Percentiles rank a stretch among this genome's conserved stretches.
Conservation (phyloP, 1,284 basidiomycete genomes). For the Pseudozyma pruni region DNA sequence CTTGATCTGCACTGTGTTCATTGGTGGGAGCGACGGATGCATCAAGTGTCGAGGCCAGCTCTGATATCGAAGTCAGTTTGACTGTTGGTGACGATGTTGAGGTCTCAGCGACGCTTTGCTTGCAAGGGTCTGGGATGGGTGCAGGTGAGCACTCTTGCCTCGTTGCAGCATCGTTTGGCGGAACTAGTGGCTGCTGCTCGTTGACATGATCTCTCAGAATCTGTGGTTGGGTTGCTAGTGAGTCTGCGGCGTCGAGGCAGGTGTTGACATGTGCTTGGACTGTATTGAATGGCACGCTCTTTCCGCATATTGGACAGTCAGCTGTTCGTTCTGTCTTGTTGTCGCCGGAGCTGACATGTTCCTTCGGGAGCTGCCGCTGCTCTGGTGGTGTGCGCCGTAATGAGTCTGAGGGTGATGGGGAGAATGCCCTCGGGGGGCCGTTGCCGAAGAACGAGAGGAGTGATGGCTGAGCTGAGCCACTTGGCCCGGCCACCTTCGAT, state of each 20-base stretch:
- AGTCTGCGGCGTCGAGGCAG: constrained; percentile 42
- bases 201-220: constrained; percentile 30
- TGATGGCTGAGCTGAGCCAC: constrained; percentile 33
- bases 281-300: constrained; percentile 34
- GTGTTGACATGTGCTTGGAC: constrained; percentile 50
- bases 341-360: background rate
- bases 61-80: constrained; percentile 38
- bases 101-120: background rate
- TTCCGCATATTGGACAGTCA: constrained; percentile 45
- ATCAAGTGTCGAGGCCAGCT: constrained; percentile 30
- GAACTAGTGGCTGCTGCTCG: background rate
- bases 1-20: background rate
- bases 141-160: constrained; percentile 25
- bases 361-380: too few relatives aligned
- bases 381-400: constrained; percentile 4
- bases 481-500: constrained; percentile 22
- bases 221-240: constrained; percentile 2
- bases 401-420: constrained; percentile 2
- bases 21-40: constrained; percentile 16
- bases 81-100: constrained; percentile 2
- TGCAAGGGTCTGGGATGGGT: background rate
- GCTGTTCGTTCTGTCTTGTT: constrained; percentile 14
- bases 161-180: background rate
- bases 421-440: constrained; percentile 9
- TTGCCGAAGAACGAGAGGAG: constrained; percentile 44